Conservation (phyloP, 2,329 filamentous ascomycete genomes). For the Lecanicillium sp. region DNA sequence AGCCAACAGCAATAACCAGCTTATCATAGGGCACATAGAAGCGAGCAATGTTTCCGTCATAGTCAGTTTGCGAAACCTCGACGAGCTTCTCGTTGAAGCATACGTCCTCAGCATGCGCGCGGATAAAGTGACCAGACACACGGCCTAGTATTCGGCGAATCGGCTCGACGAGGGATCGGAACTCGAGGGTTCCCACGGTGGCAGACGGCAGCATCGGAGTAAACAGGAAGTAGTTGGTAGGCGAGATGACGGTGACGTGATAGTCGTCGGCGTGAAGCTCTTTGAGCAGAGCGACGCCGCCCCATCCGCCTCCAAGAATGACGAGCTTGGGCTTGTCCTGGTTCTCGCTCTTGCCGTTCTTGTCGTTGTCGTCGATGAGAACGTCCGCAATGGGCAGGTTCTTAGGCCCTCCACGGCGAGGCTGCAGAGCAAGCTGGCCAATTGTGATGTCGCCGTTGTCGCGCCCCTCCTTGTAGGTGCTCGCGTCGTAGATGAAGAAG, state of each 20-base stretch:
- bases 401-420: slow-evolving; percentile 81
- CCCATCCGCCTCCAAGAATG: slow-evolving; percentile 91
- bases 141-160: slow-evolving; percentile 76
- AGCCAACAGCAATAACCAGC: slow-evolving; percentile 85
- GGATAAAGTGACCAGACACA: slow-evolving; percentile 82
- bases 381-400: slow-evolving; percentile 88
- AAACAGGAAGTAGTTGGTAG: slow-evolving; percentile 95
- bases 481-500: slow-evolving; percentile 92
- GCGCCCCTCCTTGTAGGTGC: slow-evolving; percentile 73
- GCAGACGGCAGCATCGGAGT: slow-evolving; percentile 97
- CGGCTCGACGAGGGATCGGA: slow-evolving; percentile 87
- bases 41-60: slow-evolving; percentile 62
- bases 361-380: slow-evolving; percentile 84
- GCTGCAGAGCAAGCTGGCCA: slow-evolving; percentile 76
- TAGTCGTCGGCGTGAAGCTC: slow-evolving; percentile 86
- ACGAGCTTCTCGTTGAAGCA: slow-evolving; percentile 89
- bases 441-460: slow-evolving; percentile 69
- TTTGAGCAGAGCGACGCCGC: slow-evolving; percentile 86
- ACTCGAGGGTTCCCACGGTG: slow-evolving; percentile 88
- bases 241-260: slow-evolving; percentile 90
- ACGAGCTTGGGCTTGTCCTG: slow-evolving; percentile 91
- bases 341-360: slow-evolving; percentile 58
- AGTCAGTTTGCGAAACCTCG: slow-evolving; percentile 71
- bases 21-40: slow-evolving; percentile 99
- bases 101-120: slow-evolving; percentile 79